These are phyloP conservation scores for Neospermospora avenae DNA, from an alignment of 2,329 filamentous ascomycete genomes.

Conservation along the genomic window DNA sequence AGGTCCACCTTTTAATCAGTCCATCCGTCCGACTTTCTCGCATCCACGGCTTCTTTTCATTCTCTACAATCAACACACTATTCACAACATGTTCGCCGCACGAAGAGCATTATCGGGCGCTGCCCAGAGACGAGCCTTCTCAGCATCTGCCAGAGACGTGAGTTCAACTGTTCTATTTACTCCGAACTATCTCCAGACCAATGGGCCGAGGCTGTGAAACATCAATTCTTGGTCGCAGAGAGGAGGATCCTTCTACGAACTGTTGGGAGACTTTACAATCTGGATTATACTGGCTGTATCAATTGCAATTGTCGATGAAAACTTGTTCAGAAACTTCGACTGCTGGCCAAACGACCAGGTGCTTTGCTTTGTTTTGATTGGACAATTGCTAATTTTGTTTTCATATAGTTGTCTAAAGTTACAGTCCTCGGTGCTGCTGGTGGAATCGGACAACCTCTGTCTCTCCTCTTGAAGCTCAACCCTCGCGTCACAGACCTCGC, in stretches of 20 bases:
- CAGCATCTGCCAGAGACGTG: slow-evolving; percentile 74
- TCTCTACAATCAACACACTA: slow-evolving; percentile 14
- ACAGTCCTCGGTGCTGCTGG: slow-evolving; percentile 94
- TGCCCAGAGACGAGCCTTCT: slow-evolving; percentile 76
- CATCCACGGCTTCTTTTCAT: slow-evolving; percentile 15
- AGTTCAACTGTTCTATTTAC: slow-evolving; percentile 32
- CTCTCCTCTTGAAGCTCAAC: slow-evolving; percentile 98
- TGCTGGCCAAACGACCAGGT: background rate
- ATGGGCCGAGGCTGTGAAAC: background rate
- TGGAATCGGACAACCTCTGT: slow-evolving; percentile 97
- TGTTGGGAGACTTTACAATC: no score
- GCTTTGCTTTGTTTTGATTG: background rate
- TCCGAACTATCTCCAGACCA: slow-evolving; percentile 8
- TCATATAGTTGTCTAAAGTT: slow-evolving; percentile 86
- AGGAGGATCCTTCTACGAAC: background rate
- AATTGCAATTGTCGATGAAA: no score
- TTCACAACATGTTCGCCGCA: slow-evolving; percentile 68
- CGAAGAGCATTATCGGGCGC: slow-evolving; percentile 52
- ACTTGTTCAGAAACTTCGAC: background rate
- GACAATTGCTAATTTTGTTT: slow-evolving; percentile 24
- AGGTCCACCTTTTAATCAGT: background rate
- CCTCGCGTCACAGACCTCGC: slow-evolving; percentile 83
- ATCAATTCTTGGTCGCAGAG: slow-evolving; percentile 11
- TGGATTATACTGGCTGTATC: no score
- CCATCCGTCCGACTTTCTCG: slow-evolving; percentile 21